These are phyloP conservation scores for Tephrocybe sp. DNA, from an alignment of 768 basidiomycete genomes.

Conservation along the genomic window DNA sequence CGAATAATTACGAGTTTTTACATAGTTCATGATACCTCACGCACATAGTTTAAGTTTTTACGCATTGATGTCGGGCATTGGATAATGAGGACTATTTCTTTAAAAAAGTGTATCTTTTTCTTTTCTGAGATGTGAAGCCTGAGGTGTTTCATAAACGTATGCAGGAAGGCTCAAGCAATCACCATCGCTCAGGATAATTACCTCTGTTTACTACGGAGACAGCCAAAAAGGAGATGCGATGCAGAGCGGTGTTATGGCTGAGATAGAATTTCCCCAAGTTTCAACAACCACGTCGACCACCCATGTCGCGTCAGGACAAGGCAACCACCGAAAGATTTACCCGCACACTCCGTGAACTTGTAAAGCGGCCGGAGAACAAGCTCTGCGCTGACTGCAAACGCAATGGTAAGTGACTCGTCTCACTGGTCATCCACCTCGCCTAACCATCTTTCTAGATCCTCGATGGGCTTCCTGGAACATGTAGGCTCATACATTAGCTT, in stretches of 20 bases:
- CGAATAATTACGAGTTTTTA: constrained; percentile 1
- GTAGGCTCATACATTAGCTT: constrained; percentile 38
- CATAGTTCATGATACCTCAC: constrained; percentile 1
- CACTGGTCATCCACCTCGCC: constrained; percentile 4
- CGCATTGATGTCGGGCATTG: neutral
- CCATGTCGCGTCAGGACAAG: constrained; percentile 72
- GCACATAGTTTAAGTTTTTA: constrained; percentile 1
- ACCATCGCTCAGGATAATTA: too few species aligned
- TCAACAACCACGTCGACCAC: constrained; percentile 7
- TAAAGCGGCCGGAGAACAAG: constrained; percentile 90
- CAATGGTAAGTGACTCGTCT: constrained; percentile 61
- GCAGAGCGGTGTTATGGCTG: neutral
- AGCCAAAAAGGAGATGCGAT: neutral
- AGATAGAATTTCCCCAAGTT: neutral
- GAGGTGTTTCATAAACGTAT: too few species aligned
- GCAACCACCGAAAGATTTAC: constrained; percentile 80
- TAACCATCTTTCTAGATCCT: constrained; percentile 58
- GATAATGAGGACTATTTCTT: too few species aligned
- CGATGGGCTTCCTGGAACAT: constrained; percentile 99
- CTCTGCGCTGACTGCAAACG: constrained; percentile 95
- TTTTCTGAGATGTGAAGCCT: too few species aligned
- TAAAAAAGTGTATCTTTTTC: too few species aligned
- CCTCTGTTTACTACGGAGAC: too few species aligned
- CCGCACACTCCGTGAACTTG: constrained; percentile 76
- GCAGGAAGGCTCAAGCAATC: neutral